A percentile compares a stretch with the other conserved stretches of the same genome.
These are phyloP conservation scores for Hyaloscypha finlandica DNA, from an alignment of 495 filamentous ascomycete genomes.

Conservation along the genomic window DNA sequence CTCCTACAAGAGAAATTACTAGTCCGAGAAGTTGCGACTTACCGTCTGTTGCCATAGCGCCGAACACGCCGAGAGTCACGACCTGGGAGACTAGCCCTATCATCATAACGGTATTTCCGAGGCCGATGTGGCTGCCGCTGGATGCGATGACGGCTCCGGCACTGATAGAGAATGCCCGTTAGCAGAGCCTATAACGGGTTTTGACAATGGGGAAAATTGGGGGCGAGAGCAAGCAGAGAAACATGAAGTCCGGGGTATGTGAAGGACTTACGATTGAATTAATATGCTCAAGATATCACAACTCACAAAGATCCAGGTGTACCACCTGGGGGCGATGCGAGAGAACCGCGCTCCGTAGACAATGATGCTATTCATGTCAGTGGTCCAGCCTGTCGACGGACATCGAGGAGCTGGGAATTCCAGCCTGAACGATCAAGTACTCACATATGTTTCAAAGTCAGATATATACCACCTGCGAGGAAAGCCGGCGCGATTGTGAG, in stretches of 20 bases:
- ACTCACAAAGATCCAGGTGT: constrained; percentile 52
- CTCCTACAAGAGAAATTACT: no score
- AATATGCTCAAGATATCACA: constrained; percentile 62
- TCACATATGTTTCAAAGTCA: constrained; percentile 60
- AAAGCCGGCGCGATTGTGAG: constrained; percentile 65
- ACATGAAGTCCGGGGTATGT: not conserved
- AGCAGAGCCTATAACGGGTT: not conserved
- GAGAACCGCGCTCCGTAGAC: constrained; percentile 61
- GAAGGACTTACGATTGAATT: constrained; percentile 49
- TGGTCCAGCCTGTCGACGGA: not conserved
- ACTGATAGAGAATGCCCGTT: not conserved
- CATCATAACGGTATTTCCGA: constrained; percentile 68
- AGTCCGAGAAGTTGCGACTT: no score
- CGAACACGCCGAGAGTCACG: constrained; percentile 52
- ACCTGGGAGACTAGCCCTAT: constrained; percentile 62
- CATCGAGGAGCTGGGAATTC: no score
- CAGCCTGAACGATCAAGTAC: not conserved
- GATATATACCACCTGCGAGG: constrained; percentile 51
- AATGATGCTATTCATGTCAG: constrained; percentile 44
- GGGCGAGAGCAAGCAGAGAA: not conserved
- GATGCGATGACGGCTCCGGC: constrained; percentile 63
- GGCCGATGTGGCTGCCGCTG: constrained; percentile 39
- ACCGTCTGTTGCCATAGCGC: constrained; percentile 46
- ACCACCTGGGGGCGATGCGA: constrained; percentile 54
- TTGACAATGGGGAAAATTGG: not conserved